Base-by-base conservation (phyloP, 192 early-diverging fungal species). In the Mortierella claussenii region DNA sequence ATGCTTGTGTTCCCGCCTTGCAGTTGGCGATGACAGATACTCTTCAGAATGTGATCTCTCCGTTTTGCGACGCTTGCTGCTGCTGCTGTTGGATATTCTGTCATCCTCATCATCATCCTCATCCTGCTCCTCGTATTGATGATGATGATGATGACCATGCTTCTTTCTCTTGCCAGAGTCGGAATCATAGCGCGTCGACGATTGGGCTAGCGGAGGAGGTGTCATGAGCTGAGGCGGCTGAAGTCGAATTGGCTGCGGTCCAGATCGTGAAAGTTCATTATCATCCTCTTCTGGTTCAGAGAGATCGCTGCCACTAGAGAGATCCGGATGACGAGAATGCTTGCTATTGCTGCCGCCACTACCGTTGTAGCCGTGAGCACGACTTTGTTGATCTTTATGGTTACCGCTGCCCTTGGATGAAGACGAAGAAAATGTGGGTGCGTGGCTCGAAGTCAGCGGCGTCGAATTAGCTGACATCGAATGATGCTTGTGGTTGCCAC, bases 241-340 rank as follows among this genome's bases (percentile, higher is more conserved):
- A 15, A 75, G 51, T 45, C 71, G 73, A 37, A 76, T 76, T 10
- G 73, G 50, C 4, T 47, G 48, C 3, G 36, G 37, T 13, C 27
- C 1, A 11, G 70, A 47, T 9, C 42, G 30, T 17, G 55, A 28
- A 1, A 44, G 2, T 1, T 75, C 63, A 20, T 75, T 55, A 10
- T 75, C 65, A 0, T 76, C 64, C 30, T 55, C 73, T 4, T 76
- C 73, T 0, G 58, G 73, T 3, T 76, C 73, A 3, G 73, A 76
- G 31, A 76, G 59, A 45, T 67, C 73, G 34, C 73, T 76, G 1
- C 51, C 64, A 45, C 73, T 76, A 4, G 73, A 62, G 15, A 55
- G 12, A 21, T 62, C 58, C 1, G 52, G 57, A 7, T 40, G 37
- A 45, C 65, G 64, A 13, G 28, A 31, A 51, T 63, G 60, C 50